Base-by-base conservation (phyloP, 306 rosid species). In the Vigna trinervia region DNA sequence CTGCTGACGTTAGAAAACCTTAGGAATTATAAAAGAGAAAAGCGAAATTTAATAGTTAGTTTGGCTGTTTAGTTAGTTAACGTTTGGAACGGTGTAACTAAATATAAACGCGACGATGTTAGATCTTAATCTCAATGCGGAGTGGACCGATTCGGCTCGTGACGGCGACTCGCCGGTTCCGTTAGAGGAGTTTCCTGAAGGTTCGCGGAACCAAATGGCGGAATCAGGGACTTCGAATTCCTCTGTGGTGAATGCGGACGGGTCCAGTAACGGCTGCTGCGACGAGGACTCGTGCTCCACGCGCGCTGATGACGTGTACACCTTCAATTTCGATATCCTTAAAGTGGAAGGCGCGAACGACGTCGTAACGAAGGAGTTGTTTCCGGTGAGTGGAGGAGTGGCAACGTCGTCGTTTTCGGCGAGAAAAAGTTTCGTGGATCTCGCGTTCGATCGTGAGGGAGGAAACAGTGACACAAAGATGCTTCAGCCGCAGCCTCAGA, bases 211-310 rank as follows among this genome's bases (percentile, higher is more conserved):
- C 73, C 97, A 88, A 74, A 84, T 90, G 96, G 93, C 87, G 84
- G 97, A 95, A 83, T 89, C 99, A 17, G 97, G 90, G 76, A 95
- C 99, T 61, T 96, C 99, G 54, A 89, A 92, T 87, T 92, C 99
- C 50, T 96, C 97, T 28, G 81, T 96, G 56, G 94, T 96, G 88
- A 96, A 96, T 92, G 99, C 96, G 12, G 98, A 92, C 48, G 91
- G 93, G 41, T 89, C 95, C 38, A 88, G 93, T 82, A 86, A 81
- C 72, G 89, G 89, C 9, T 87, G 73, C 13, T 76, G 88, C 45
- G 97, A 95, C 53, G 99, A 91, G 17, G 97, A 92, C 78, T 89
- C 94, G 71, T 89, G 96, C 69, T 88, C 97, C 20, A 79, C 92
- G 58, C 97, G 97, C 88, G 90, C 78, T 30, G 89, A 88, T 34